phyloP scores from a whole-genome alignment of 2,329 filamentous ascomycete genomes.

The Hypoxylon sp. region DNA sequence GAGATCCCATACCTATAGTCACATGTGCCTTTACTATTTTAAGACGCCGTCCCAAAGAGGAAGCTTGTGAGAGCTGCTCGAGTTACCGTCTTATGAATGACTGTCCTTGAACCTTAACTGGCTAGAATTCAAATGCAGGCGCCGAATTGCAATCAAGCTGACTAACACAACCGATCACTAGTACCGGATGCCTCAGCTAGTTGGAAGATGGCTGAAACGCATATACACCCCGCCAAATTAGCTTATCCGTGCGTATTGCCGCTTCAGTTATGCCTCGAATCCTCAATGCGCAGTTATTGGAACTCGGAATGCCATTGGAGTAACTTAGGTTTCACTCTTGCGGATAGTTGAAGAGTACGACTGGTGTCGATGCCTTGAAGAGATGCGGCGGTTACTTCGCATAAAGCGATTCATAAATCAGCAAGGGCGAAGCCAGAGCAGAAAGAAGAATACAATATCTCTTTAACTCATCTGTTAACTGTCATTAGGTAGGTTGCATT shows the following conservation, averaged over 20 bases:
- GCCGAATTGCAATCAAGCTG: slow-evolving; percentile 29
- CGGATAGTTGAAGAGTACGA: background rate
- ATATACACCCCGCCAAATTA: slow-evolving; percentile 9
- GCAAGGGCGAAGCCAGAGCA: slow-evolving; percentile 7
- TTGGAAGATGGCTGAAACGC: slow-evolving; percentile 43
- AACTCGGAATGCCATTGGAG: slow-evolving; percentile 22
- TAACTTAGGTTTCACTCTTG: slow-evolving; percentile 5
- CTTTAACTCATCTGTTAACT: background rate
- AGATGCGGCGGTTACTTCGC: slow-evolving; percentile 7
- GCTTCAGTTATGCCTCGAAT: slow-evolving; percentile 19
- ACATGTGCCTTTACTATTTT: background rate
- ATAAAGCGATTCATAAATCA: slow-evolving; percentile 10
- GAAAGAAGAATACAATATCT: slow-evolving; percentile 4
- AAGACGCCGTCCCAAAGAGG: slow-evolving; percentile 17
- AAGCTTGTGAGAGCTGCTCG: slow-evolving; percentile 20
- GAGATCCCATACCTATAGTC: background rate
- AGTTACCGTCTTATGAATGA: slow-evolving; percentile 17
- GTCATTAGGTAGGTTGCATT: slow-evolving; percentile 22
- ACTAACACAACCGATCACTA: slow-evolving; percentile 27
- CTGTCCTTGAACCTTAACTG: slow-evolving; percentile 27
- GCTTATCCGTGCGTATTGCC: slow-evolving; percentile 6
- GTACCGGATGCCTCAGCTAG: slow-evolving; percentile 29
- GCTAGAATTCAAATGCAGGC: slow-evolving; percentile 10
- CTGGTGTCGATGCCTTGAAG: slow-evolving; percentile 1
- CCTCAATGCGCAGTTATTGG: slow-evolving; percentile 17